Conservation (phyloP, 2,329 filamentous ascomycete species). For the Teratosphaeria nubilosa region DNA sequence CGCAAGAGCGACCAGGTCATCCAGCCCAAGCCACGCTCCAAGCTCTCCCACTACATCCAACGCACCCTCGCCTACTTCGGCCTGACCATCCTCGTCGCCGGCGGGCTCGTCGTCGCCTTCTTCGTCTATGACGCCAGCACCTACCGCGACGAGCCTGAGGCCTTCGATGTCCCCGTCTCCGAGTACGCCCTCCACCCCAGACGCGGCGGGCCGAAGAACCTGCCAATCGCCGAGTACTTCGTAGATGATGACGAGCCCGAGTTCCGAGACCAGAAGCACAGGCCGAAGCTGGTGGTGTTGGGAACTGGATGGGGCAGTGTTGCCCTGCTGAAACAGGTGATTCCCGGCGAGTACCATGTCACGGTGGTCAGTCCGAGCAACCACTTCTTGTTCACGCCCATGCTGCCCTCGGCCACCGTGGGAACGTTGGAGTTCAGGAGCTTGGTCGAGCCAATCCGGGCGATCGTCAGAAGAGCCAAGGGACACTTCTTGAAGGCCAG, state of each 20-base stretch:
- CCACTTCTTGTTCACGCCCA: constrained; percentile 96
- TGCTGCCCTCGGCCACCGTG: constrained; percentile 93
- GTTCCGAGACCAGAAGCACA: constrained; percentile 65
- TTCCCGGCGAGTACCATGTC: constrained; percentile 87
- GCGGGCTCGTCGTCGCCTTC: constrained; percentile 64
- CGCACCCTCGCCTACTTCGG: constrained; percentile 63
- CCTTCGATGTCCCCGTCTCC: constrained; percentile 71
- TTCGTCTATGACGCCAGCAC: constrained; percentile 91
- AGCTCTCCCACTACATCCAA: constrained; percentile 35
- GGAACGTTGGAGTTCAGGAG: constrained; percentile 87
- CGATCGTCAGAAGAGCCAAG: constrained; percentile 64
- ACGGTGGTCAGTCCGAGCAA: constrained; percentile 91
- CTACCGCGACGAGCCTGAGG: constrained; percentile 61
- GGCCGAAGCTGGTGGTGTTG: constrained; percentile 84
- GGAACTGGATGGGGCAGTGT: constrained; percentile 95
- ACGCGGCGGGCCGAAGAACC: constrained; percentile 82
- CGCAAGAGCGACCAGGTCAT: constrained; percentile 4
- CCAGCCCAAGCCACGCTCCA: constrained; percentile 14
- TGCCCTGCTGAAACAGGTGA: constrained; percentile 78
- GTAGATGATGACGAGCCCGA: constrained; percentile 81
- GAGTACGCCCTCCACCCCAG: constrained; percentile 70
- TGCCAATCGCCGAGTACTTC: constrained; percentile 79
- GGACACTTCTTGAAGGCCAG: constrained; percentile 85
- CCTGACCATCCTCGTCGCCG: constrained; percentile 61
- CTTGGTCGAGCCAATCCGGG: constrained; percentile 82